Evolutionary conservation across 78 protist species (phyloP).

Genomic region (Dictyostelium capitatum): DNA sequence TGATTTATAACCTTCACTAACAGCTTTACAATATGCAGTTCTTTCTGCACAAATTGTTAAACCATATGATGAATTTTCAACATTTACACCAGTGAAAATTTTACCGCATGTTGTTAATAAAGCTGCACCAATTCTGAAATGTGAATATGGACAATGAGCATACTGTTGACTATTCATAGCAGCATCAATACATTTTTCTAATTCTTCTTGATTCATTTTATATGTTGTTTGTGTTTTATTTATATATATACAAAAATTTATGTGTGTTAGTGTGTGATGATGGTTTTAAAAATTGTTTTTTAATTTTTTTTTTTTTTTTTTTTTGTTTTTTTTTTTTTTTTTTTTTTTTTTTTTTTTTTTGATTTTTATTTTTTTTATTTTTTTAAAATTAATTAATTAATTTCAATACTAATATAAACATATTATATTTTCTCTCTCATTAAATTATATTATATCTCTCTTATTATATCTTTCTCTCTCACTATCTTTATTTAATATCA

Average conservation of each 20-base stretch:
- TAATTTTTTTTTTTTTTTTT: no score
- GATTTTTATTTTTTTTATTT: no score
- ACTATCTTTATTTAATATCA: neutral
- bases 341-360: no score
- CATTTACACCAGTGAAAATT: constrained; percentile 87
- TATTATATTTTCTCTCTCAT: no score
- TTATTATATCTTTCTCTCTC: no score
- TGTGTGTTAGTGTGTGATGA: neutral
- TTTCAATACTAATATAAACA: no score
- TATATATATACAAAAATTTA: neutral
- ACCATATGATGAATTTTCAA: constrained; percentile 94
- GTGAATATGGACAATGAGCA: constrained; percentile 88
- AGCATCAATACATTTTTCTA: constrained; percentile 35
- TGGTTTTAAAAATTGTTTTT: neutral
- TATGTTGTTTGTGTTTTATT: neutral
- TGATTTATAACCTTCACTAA: constrained; percentile 84
- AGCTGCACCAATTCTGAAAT: constrained; percentile 92
- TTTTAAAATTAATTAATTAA: no score
- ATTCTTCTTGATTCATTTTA: constrained; percentile 43
- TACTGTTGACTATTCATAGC: constrained; percentile 21
- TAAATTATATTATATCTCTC: no score
- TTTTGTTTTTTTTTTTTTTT: no score
- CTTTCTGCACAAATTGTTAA: constrained; percentile 95
- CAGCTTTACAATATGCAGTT: constrained; percentile 87
- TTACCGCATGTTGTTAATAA: constrained; percentile 75